Percentiles rank a stretch among this genome's conserved stretches.
phyloP scores from a whole-genome alignment of 2,329 filamentous ascomycete genomes.

The Bimuria novae-zelandiae region DNA sequence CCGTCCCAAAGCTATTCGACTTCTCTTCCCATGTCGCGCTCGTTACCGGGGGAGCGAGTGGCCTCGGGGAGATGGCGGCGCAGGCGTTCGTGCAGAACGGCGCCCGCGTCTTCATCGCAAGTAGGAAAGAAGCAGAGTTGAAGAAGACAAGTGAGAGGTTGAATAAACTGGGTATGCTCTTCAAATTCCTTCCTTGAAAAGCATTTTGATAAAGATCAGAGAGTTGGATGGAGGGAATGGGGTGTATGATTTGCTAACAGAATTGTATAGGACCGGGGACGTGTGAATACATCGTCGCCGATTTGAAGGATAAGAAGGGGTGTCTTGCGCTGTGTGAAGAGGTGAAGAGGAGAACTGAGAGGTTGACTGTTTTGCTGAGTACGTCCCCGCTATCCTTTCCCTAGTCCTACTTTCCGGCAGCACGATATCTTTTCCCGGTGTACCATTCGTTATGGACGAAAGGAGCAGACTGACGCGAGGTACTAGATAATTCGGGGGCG shows the following conservation, averaged over 20 bases:
- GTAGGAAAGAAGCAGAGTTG: constrained; percentile 56
- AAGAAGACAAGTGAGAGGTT: constrained; percentile 53
- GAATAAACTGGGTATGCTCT: constrained; percentile 56
- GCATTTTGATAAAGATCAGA: too few relatives aligned
- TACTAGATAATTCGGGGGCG: constrained; percentile 59
- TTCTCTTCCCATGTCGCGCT: constrained; percentile 50
- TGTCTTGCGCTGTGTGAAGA: constrained; percentile 55
- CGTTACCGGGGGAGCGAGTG: constrained; percentile 57
- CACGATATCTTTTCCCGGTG: too few relatives aligned
- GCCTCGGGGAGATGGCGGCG: constrained; percentile 60
- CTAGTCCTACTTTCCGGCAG: too few relatives aligned
- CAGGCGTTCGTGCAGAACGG: constrained; percentile 59
- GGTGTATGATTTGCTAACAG: too few relatives aligned
- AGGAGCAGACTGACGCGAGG: too few relatives aligned
- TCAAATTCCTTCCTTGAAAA: too few relatives aligned
- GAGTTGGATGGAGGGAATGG: too few relatives aligned
- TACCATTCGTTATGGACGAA: too few relatives aligned
- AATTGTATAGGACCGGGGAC: too few relatives aligned
- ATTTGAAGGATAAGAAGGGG: constrained; percentile 58
- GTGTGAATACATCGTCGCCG: constrained; percentile 56
- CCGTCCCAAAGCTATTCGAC: constrained; percentile 40
- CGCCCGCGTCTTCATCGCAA: constrained; percentile 58
- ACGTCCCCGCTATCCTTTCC: too few relatives aligned
- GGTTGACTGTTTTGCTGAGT: constrained; percentile 56
- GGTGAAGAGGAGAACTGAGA: constrained; percentile 49